Evolutionary conservation across 768 basidiomycete genomes (phyloP).

Genomic region (Gelatoporia subvermispora): DNA sequence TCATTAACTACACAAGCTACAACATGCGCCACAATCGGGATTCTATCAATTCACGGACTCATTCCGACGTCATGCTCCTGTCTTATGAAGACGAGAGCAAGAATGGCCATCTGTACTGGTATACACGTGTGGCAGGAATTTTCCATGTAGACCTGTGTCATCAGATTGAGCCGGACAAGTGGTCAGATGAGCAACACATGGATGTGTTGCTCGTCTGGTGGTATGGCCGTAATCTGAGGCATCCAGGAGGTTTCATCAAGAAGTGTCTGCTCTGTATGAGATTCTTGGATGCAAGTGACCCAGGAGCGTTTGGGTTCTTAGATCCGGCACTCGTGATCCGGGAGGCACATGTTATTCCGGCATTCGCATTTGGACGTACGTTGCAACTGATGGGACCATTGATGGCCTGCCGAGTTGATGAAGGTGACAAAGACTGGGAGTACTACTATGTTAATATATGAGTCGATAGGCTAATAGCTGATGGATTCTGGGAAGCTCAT

Average conservation of each 20-base stretch:
- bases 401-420: background rate
- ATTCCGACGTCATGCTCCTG: conserved; percentile 12
- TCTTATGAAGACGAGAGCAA: background rate
- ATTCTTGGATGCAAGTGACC: conserved; percentile 28
- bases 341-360: conserved; percentile 38
- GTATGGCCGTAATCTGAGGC: conserved; percentile 26
- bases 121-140: conserved; percentile 23
- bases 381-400: conserved; percentile 2
- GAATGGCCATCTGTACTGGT: conserved; percentile 21
- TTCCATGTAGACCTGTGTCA: conserved; percentile 23
- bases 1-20: conserved; percentile 21
- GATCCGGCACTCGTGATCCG: conserved; percentile 37
- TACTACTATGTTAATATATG: conserved; percentile 24
- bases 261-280: conserved; percentile 30
- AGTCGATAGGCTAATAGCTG: conserved; percentile 1
- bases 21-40: conserved; percentile 16
- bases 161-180: background rate
- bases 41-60: conserved; percentile 3
- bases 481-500: background rate
- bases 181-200: conserved; percentile 6
- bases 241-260: conserved; percentile 18
- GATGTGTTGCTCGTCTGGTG: conserved; percentile 38
- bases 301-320: conserved; percentile 38
- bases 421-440: conserved; percentile 12
- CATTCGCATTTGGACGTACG: conserved; percentile 23